A percentile compares a stretch with the other conserved stretches of the same genome.
Conservation (phyloP, 495 filamentous ascomycete genomes). For the Penicillium subrubescens region DNA sequence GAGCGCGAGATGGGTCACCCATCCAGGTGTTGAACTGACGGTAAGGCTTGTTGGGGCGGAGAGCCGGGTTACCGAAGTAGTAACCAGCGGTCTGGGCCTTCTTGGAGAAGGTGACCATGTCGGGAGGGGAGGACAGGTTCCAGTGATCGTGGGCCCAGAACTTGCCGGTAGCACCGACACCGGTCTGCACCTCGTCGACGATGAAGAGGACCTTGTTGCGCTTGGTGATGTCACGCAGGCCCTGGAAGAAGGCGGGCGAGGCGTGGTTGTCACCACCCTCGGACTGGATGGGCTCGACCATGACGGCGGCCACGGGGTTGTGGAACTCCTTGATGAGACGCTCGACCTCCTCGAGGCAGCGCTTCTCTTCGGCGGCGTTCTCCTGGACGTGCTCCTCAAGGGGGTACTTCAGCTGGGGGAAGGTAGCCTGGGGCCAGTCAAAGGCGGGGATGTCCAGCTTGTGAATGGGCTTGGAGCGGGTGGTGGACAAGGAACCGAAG, state of each 20-base stretch:
- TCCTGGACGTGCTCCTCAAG: constrained; percentile 80
- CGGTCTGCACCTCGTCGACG: constrained; percentile 98
- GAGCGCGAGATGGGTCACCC: constrained; percentile 89
- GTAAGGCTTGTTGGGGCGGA: constrained; percentile 98
- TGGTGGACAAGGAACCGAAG: constrained; percentile 90
- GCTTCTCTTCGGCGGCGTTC: constrained; percentile 80
- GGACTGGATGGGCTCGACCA: constrained; percentile 96
- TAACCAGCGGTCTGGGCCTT: constrained; percentile 98
- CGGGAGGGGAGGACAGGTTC: constrained; percentile 79
- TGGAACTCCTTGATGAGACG: constrained; percentile 79
- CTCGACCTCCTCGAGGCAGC: constrained; percentile 88
- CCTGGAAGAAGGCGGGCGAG: constrained; percentile 87
- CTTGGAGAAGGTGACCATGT: constrained; percentile 99
- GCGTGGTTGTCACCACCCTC: constrained; percentile 99
- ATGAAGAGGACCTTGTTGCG: constrained; percentile 89
- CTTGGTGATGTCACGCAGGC: constrained; percentile 82
- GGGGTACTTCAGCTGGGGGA: constrained; percentile 89
- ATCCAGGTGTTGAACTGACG: constrained; percentile 99
- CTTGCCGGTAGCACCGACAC: constrained; percentile 87
- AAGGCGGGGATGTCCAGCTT: constrained; percentile 98
- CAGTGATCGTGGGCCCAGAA: constrained; percentile 99
- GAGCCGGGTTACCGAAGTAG: constrained; percentile 84
- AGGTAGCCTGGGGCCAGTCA: constrained; percentile 96
- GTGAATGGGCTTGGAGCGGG: constrained; percentile 95
- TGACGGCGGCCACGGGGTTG: constrained; percentile 83